Percentiles rank a stretch among this genome's conserved stretches.
These are phyloP conservation scores for Takakia lepidozioides DNA, from an alignment of 225 moss, liverwort and hornwort species.

Conservation along the genomic window DNA sequence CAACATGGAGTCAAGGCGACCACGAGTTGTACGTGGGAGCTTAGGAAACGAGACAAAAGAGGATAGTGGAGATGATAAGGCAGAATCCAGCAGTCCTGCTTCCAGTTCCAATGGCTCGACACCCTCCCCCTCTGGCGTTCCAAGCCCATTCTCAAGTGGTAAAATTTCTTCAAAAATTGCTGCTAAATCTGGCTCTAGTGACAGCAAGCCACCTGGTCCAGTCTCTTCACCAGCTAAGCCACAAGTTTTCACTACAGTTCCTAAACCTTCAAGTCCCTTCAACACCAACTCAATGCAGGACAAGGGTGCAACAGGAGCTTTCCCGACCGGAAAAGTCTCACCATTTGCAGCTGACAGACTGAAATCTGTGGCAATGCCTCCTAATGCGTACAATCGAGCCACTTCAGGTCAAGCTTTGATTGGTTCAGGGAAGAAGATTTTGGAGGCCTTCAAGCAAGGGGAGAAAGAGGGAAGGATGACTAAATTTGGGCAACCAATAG, in stretches of 20 bases:
- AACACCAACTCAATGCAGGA: slow-evolving; percentile 42
- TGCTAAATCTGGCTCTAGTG: slow-evolving; percentile 21
- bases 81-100: slow-evolving; percentile 11
- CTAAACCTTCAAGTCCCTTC: slow-evolving; percentile 30
- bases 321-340: slow-evolving; percentile 52
- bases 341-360: slow-evolving; percentile 54
- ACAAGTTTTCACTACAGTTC: slow-evolving; percentile 12
- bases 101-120: neutral
- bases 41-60: slow-evolving; percentile 27
- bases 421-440: slow-evolving; percentile 57
- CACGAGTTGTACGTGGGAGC: slow-evolving; percentile 24
- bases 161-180: slow-evolving; percentile 81
- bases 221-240: slow-evolving; percentile 14
- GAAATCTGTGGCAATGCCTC: slow-evolving; percentile 40
- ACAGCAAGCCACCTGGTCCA: slow-evolving; percentile 7
- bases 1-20: too few species aligned
- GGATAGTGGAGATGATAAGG: slow-evolving; percentile 29
- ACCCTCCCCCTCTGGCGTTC: slow-evolving; percentile 9
- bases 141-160: slow-evolving; percentile 58
- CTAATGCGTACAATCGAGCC: slow-evolving; percentile 43
- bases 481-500: slow-evolving; percentile 89
- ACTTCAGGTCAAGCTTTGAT: slow-evolving; percentile 56
- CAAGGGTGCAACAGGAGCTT: slow-evolving; percentile 36
- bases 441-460: slow-evolving; percentile 86
- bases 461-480: slow-evolving; percentile 73